Percentiles rank a stretch among this genome's conserved stretches.
Conservation (phyloP, 331 rosid species). For the Rosa hybrid region DNA sequence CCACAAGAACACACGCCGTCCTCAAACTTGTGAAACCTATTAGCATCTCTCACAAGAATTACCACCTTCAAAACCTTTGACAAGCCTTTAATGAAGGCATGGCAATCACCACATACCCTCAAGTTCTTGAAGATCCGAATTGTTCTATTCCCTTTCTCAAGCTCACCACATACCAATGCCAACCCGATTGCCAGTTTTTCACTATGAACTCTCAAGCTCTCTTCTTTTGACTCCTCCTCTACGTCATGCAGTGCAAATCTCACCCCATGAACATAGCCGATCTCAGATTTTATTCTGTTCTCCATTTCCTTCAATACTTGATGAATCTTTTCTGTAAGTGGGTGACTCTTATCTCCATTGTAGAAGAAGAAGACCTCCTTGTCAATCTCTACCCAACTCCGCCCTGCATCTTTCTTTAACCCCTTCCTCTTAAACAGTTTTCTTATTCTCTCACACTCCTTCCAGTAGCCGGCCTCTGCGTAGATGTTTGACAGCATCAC, state of each 20-base stretch:
- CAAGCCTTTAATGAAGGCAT: conserved; percentile 56
- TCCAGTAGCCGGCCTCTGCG: conserved; percentile 63
- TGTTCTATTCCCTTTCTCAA: conserved; percentile 23
- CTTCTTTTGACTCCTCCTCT: conserved; percentile 64
- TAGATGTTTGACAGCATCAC: conserved; percentile 65
- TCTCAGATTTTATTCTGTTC: conserved; percentile 49
- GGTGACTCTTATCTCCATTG: conserved; percentile 54
- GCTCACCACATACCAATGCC: conserved; percentile 45
- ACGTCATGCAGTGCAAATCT: conserved; percentile 58
- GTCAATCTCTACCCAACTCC: conserved; percentile 70
- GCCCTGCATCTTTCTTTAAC: conserved; percentile 61
- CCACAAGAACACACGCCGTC: conserved; percentile 57
- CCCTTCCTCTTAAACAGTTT: conserved; percentile 44
- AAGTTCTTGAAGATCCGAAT: conserved; percentile 61
- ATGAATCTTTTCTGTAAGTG: conserved; percentile 49
- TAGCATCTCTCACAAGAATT: conserved; percentile 59
- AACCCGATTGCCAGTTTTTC: conserved; percentile 72
- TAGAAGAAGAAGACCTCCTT: conserved; percentile 58
- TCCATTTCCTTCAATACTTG: conserved; percentile 52
- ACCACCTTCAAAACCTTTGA: conserved; percentile 47
- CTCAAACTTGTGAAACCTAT: conserved; percentile 62
- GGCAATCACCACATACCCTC: conserved; percentile 65
- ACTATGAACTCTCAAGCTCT: conserved; percentile 64
- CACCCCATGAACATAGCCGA: conserved; percentile 47
- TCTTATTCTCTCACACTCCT: conserved; percentile 61